Evolutionary conservation across 78 protist species (phyloP).

Genomic region (Dictyostelium citrinum): DNA sequence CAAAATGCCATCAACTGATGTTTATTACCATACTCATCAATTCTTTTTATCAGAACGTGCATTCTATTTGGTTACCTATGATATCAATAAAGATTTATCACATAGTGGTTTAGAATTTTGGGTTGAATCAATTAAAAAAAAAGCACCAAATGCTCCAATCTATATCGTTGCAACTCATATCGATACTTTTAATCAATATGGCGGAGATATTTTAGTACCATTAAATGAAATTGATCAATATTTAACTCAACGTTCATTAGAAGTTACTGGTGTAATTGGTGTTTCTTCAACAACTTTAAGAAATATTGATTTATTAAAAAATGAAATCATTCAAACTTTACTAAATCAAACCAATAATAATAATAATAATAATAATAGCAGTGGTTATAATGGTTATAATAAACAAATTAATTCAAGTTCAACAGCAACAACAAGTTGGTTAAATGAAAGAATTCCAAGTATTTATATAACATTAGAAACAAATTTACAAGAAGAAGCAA

Average conservation of each 20-base stretch:
- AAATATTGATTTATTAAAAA: conserved; percentile 45
- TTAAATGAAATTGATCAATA: conserved; percentile 25
- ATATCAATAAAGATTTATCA: conserved; percentile 43
- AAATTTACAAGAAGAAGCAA: conserved; percentile 37
- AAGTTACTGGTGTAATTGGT: conserved; percentile 70
- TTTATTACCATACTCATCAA: conserved; percentile 67
- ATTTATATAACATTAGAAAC: conserved; percentile 23
- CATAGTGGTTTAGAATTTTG: conserved; percentile 59
- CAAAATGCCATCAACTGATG: not conserved
- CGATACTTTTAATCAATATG: conserved; percentile 26
- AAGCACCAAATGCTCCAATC: conserved; percentile 72
- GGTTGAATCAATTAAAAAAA: conserved; percentile 46
- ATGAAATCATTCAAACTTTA: conserved; percentile 36
- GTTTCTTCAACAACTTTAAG: conserved; percentile 1
- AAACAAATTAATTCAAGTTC: not conserved
- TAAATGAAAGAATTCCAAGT: conserved; percentile 38
- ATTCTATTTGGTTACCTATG: conserved; percentile 55
- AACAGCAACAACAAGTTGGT: conserved; percentile 35
- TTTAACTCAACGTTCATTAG: conserved; percentile 5
- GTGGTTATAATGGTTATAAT: not conserved
- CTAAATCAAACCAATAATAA: not conserved
- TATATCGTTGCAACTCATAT: conserved; percentile 77
- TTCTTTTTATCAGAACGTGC: conserved; percentile 79
- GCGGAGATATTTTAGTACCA: conserved; percentile 43
- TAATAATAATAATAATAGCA: not conserved